These are phyloP conservation scores for Apiotrichum gracile DNA, from an alignment of 1,284 basidiomycete species.

Conservation along the genomic window DNA sequence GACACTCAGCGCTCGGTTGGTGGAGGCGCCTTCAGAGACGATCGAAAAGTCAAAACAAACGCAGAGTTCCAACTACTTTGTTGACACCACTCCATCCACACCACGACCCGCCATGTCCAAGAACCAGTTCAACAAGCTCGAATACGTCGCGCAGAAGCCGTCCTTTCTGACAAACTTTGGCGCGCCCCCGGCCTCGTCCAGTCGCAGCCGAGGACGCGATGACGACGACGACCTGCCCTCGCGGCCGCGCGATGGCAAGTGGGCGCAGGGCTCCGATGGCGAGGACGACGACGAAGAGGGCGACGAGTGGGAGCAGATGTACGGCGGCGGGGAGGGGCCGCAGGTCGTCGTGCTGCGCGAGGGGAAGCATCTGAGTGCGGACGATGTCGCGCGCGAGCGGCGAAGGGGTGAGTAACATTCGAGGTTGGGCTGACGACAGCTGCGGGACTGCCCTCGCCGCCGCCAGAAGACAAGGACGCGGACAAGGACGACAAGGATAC, in stretches of 20 bases:
- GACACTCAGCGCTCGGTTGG: no score
- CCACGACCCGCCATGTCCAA: background rate
- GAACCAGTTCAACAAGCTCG: slow-evolving; percentile 26
- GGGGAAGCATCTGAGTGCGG: slow-evolving; percentile 70
- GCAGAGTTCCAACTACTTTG: no score
- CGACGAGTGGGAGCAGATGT: slow-evolving; percentile 65
- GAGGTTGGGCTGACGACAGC: background rate
- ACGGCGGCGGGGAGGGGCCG: slow-evolving; percentile 72
- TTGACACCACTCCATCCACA: background rate
- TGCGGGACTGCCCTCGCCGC: background rate
- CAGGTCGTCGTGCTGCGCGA: slow-evolving; percentile 77
- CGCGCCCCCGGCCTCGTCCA: background rate
- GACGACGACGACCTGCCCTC: slow-evolving; percentile 23
- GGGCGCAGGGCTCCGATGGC: slow-evolving; percentile 37
- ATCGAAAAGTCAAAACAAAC: no score
- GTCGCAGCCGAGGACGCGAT: slow-evolving; percentile 8
- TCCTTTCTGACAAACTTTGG: slow-evolving; percentile 41
- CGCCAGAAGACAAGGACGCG: background rate
- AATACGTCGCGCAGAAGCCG: slow-evolving; percentile 38
- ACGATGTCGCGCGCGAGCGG: slow-evolving; percentile 68
- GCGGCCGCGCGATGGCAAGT: slow-evolving; percentile 35
- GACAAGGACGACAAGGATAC: slow-evolving; percentile 6
- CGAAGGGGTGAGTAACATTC: slow-evolving; percentile 57
- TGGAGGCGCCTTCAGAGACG: no score
- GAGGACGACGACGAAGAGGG: slow-evolving; percentile 53